Evolutionary conservation across 768 basidiomycete genomes (phyloP), one percentile per base, ranked within the genome.

Genomic region (Tylopilus balloui): DNA sequence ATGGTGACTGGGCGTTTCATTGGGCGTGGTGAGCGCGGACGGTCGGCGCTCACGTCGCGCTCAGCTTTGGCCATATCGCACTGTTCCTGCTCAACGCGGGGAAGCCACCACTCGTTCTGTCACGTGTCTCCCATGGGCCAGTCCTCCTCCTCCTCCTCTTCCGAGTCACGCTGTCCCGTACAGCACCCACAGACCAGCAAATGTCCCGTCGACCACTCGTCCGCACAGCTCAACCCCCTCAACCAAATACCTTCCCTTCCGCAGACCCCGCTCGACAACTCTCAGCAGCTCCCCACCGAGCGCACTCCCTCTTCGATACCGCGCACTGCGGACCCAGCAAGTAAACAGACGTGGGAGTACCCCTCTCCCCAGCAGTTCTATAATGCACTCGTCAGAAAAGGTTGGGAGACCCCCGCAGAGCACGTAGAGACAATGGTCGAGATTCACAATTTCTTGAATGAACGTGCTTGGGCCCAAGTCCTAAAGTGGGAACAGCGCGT

Each of bases 281-380:
- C 68, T 2, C 53, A 73, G 2, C 70, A 73, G 32, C 77, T 98
- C 17, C 87, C 93, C 3, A 86, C 81, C 0, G 74, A 81, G 15
- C 82, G 95, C 54, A 83, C 78, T 6, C 75, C 77, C 42, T 95
- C 92, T 0, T 85, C 92, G 3, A 99, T 99, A 62, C 92, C 92
- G 6, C 83, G 93, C 42, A 73, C 82, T 48, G 57, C 61, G 4
- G 63, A 68, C 1, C 14, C 51, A 2, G 54, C 45, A 17, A 50
- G 20, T 8, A 60, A 52, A 21, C 52, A 53, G 20, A 78, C 74
- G 39, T 97, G 95, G 95, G 93, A 96, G 64, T 98, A 98, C 69
- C 95, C 95, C 3, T 92, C 88, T 2, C 92, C 94, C 10, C 95
- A 98, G 68, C 94, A 97, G 66, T 97, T 98, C 64, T 94, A 97